phyloP scores from a whole-genome alignment of 2,329 filamentous ascomycete species.

The Neoscytalidium dimidiatum region DNA sequence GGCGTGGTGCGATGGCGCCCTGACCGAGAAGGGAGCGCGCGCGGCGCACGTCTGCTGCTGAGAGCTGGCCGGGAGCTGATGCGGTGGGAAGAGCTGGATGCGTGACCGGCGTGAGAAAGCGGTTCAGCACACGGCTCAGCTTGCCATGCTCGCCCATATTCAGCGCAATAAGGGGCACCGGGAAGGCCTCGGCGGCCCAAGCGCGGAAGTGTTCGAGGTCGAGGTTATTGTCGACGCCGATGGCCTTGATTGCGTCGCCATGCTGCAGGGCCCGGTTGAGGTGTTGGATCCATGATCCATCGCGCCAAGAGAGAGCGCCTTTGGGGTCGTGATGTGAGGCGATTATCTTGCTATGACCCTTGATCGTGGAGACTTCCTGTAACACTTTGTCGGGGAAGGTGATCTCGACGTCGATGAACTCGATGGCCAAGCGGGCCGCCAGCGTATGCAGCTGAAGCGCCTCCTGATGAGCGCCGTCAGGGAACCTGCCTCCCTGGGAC shows the following conservation, averaged over 20 bases:
- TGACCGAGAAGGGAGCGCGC: slow-evolving; percentile 78
- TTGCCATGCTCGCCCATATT: slow-evolving; percentile 93
- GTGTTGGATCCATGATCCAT: slow-evolving; percentile 86
- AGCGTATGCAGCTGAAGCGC: slow-evolving; percentile 74
- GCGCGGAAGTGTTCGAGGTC: slow-evolving; percentile 78
- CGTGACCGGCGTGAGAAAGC: slow-evolving; percentile 91
- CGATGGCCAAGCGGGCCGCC: slow-evolving; percentile 79
- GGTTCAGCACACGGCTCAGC: slow-evolving; percentile 85
- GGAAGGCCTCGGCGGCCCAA: slow-evolving; percentile 70
- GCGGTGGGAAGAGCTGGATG: slow-evolving; percentile 88
- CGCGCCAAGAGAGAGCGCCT: slow-evolving; percentile 79
- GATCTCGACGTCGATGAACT: slow-evolving; percentile 93
- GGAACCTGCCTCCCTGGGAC: slow-evolving; percentile 85
- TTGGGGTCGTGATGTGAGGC: slow-evolving; percentile 92
- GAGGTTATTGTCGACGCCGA: slow-evolving; percentile 90
- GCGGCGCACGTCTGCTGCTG: slow-evolving; percentile 81
- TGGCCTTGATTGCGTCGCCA: slow-evolving; percentile 92
- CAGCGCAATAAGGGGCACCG: slow-evolving; percentile 83
- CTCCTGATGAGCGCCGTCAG: slow-evolving; percentile 69
- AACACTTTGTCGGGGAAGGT: slow-evolving; percentile 76
- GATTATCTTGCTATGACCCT: slow-evolving; percentile 79
- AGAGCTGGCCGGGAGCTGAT: slow-evolving; percentile 90
- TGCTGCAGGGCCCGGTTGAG: slow-evolving; percentile 90
- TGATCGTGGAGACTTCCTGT: slow-evolving; percentile 65
- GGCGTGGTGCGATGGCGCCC: slow-evolving; percentile 61